Base-by-base conservation (phyloP, 129 eudicot species). In the Sambucus nigra region DNA sequence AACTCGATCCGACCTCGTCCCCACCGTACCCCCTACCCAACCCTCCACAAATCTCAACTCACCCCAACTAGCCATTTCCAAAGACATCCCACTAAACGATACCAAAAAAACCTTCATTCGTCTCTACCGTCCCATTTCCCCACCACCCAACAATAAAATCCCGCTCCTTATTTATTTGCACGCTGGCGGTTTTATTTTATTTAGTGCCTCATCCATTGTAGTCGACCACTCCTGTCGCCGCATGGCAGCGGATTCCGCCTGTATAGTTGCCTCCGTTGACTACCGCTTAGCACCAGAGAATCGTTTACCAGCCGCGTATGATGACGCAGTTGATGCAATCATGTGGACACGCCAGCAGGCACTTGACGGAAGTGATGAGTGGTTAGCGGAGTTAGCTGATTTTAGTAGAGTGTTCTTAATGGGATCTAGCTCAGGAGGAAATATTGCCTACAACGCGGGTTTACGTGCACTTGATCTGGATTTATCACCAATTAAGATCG, bases 291-390 rank as follows among this genome's bases (percentile, higher is more conserved):
- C 94, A 5, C 97, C 97, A 6, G 97, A 88, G 60, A 59, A 81
- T 54, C 94, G 87, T 19, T 94, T 88, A 1, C 97, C 97, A 4
- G 94, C 92, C 0, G 94, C 94, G 0, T 88, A 88, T 40, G 87
- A 84, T 6, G 97, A 88, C n/a, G 97, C 92, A 19, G 18, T 59
- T 51, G 94, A 88, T 47, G 92, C 97, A 3, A 39, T 88, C 51
- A 5, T 1, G 26, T 88, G 97, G 97, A 65, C 65, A 20, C 73
- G 64, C 8, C 72, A 77, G 12, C 94, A 88, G 55, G 94, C 91
- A 0, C 20, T 21, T 16, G 60, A 60, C 22, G 73, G 64, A 17
- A 17, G 64, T 39, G 95, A 86, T 66, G 73, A 74, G 16, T 78
- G 95, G 95, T 27, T 86, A 66, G 47, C 53, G 2, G 86, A 81